These are phyloP conservation scores for Bimuria novae-zelandiae DNA, from an alignment of 2,329 filamentous ascomycete species.

Conservation along the genomic window DNA sequence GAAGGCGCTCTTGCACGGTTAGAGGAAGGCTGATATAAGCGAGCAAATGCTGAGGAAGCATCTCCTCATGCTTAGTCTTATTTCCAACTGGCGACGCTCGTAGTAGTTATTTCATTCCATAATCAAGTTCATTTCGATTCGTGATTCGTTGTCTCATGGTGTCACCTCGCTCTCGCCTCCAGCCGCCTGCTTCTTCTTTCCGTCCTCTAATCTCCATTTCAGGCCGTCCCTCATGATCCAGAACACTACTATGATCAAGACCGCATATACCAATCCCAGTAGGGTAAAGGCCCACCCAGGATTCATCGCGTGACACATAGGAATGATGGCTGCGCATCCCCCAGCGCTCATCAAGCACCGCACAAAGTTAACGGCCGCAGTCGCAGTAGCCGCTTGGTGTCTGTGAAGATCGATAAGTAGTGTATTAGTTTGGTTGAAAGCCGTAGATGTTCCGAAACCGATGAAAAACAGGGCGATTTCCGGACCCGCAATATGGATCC, in stretches of 20 bases:
- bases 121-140: neutral
- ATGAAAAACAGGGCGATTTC: slow-evolving; percentile 59
- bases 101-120: neutral
- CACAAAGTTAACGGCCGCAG: slow-evolving; percentile 44
- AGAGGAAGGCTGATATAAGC: too few relatives aligned
- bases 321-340: slow-evolving; percentile 45
- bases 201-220: slow-evolving; percentile 34
- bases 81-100: too few relatives aligned
- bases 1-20: too few relatives aligned
- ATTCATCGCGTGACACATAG: slow-evolving; percentile 50
- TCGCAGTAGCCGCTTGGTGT: slow-evolving; percentile 46
- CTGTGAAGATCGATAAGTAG: slow-evolving; percentile 52
- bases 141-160: neutral
- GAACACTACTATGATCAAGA: slow-evolving; percentile 30
- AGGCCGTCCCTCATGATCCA: slow-evolving; percentile 40
- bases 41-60: too few relatives aligned
- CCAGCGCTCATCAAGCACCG: slow-evolving; percentile 46
- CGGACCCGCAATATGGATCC: slow-evolving; percentile 47
- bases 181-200: slow-evolving; percentile 17
- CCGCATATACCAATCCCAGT: slow-evolving; percentile 34
- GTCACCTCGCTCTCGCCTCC: neutral
- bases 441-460: slow-evolving; percentile 60
- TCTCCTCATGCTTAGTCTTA: too few relatives aligned
- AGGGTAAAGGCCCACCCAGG: slow-evolving; percentile 55
- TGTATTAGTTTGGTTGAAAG: slow-evolving; percentile 50